Evolutionary conservation across 495 filamentous ascomycete genomes (phyloP), one percentile per base, ranked within the genome.

Genomic region (Neurospora intermedia): DNA sequence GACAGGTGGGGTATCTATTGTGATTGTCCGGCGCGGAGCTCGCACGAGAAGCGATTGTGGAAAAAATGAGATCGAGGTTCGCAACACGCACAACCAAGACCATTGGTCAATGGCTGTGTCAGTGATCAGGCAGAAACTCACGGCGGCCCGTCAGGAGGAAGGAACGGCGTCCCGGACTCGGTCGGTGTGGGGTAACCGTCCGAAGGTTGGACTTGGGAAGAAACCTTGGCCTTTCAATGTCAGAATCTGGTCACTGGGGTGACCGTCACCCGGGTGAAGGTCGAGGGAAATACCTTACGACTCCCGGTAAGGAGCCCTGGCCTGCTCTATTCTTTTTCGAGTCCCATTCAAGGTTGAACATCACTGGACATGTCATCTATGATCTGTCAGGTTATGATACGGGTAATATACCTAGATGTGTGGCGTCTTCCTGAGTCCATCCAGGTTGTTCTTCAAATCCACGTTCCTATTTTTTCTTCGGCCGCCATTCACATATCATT

Each of bases 211-310:
- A 59, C 48, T 23, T 6, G 48, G 46, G 48, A 59, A 59, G 48
- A 59, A 18, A 62, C 27, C 20, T 27, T 66, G 54, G 54, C 54
- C 54, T 27, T 66, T 66, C 54, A 66, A 66, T 66, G 27, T 66
- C 15, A 66, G 54, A 35, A 31, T 66, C 23, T 66, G 27, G 27
- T 66, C 15, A 35, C 27, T 27, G 35, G 35, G 35, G 35, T 38
- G 35, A 38, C 23, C 2, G 27, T 27, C 27, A 31, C 27, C 27
- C 27, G 6, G 54, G 27, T 27, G 20, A 62, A 27, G 48, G 20
- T 59, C 35, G 48, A 59, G 16, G 48, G 45, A 9, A 9, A 48
- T n/a, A 1, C 45, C 20, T 0, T 54, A 54, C 6, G 0, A 6
- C 20, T 54, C 45, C n/a, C 45, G 0, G 9, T 4, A 3, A 20